phyloP scores from a whole-genome alignment of 495 filamentous ascomycete species.

The Aspergillus wentii region DNA sequence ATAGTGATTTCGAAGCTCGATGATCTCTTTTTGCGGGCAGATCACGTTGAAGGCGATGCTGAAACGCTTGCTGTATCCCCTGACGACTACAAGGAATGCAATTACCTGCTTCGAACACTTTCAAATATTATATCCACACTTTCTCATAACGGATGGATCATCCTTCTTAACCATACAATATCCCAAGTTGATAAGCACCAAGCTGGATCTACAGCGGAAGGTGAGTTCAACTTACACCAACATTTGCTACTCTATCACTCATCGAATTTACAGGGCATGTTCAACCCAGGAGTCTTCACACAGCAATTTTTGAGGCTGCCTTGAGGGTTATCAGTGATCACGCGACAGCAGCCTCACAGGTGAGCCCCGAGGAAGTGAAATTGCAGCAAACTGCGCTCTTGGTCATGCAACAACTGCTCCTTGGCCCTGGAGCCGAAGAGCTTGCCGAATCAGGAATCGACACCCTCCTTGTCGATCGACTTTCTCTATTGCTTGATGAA shows the following conservation, averaged over 20 bases:
- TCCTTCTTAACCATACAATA: conserved; percentile 31
- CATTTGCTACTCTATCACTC: conserved; percentile 2
- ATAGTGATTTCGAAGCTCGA: conserved; percentile 37
- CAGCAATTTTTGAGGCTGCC: conserved; percentile 31
- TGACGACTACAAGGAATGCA: conserved; percentile 69
- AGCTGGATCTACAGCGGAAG: conserved; percentile 23
- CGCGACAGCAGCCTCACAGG: conserved; percentile 4
- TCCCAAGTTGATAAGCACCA: conserved; percentile 25
- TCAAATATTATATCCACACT: conserved; percentile 59
- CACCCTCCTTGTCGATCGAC: conserved; percentile 61
- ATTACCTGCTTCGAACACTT: conserved; percentile 73
- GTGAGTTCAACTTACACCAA: conserved; percentile 15
- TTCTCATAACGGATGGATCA: conserved; percentile 39
- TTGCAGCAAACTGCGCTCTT: conserved; percentile 66
- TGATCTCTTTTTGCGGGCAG: conserved; percentile 25
- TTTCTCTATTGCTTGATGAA: conserved; percentile 58
- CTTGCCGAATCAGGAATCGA: conserved; percentile 70
- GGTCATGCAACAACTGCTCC: conserved; percentile 69
- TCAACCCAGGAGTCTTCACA: conserved; percentile 32
- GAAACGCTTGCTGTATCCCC: conserved; percentile 20
- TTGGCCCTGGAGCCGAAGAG: conserved; percentile 62
- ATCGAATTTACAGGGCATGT: conserved; percentile 18
- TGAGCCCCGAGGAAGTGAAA: conserved; percentile 26
- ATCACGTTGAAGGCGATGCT: conserved; percentile 7
- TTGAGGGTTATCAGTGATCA: conserved; percentile 28